Evolutionary conservation across 257 asterid genomes (phyloP).

Genomic region (Solanum paucissectum): DNA sequence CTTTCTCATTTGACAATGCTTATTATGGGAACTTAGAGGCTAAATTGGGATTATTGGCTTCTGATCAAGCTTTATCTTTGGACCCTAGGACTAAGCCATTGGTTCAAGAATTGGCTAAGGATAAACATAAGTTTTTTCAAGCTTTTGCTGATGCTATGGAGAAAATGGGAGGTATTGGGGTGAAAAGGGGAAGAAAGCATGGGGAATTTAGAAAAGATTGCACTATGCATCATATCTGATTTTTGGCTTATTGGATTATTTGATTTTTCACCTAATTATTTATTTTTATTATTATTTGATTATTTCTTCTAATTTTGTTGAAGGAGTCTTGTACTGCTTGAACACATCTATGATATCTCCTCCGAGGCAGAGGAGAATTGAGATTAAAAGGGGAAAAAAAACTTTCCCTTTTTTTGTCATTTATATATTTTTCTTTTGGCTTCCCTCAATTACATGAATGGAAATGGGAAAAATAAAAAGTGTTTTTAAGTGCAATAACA

Average conservation of each 20-base stretch:
- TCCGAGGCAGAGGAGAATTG: background rate
- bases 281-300: background rate
- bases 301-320: background rate
- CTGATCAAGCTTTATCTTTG: conserved; percentile 66
- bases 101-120: conserved; percentile 69
- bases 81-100: conserved; percentile 69
- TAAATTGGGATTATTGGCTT: conserved; percentile 57
- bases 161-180: conserved; percentile 89
- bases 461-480: background rate
- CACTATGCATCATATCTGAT: conserved; percentile 41
- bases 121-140: conserved; percentile 54
- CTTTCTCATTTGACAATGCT: conserved; percentile 75
- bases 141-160: conserved; percentile 78
- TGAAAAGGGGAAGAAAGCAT: conserved; percentile 67
- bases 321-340: background rate
- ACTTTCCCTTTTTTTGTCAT: too few relatives aligned
- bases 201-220: conserved; percentile 79
- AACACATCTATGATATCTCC: background rate
- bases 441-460: background rate
- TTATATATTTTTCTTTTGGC: background rate
- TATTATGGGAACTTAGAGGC: conserved; percentile 82
- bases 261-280: background rate
- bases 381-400: background rate
- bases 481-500: background rate
- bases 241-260: background rate